Percentiles rank a stretch among this genome's conserved stretches.
Evolutionary conservation across 768 basidiomycete species (phyloP).

Genomic region (Hirschioporus abietinus): DNA sequence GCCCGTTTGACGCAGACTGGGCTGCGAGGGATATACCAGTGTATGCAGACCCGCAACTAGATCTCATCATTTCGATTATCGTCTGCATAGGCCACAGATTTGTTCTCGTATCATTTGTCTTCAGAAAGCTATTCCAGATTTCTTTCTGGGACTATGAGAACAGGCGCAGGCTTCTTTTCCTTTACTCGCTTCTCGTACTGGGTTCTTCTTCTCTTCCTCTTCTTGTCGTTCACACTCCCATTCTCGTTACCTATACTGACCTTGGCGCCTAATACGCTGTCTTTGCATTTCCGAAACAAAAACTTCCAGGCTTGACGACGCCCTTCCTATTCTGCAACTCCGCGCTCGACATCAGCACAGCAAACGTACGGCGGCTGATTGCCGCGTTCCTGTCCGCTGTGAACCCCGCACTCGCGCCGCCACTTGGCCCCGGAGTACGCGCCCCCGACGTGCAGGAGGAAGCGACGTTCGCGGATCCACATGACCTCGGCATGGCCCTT

Average conservation of each 20-base stretch:
- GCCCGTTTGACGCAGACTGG: no score
- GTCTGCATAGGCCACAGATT: no score
- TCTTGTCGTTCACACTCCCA: not conserved
- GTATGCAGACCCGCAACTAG: no score
- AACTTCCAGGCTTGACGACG: constrained; percentile 53
- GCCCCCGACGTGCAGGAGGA: constrained; percentile 65
- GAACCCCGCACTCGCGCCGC: constrained; percentile 20
- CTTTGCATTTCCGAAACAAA: not conserved
- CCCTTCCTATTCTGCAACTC: constrained; percentile 89
- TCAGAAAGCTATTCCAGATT: not conserved
- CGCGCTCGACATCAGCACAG: constrained; percentile 77
- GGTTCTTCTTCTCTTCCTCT: not conserved
- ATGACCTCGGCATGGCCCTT: constrained; percentile 87
- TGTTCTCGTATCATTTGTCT: no score
- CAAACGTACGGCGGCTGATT: constrained; percentile 73
- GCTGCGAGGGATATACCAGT: no score
- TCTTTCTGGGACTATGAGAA: not conserved
- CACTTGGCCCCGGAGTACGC: constrained; percentile 36
- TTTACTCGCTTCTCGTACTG: not conserved
- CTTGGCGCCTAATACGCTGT: no score
- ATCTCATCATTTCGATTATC: no score
- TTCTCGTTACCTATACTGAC: not conserved
- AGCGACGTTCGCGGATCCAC: constrained; percentile 74
- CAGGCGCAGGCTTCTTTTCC: not conserved
- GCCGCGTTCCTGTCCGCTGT: constrained; percentile 56